Percentiles rank a stretch among this genome's conserved stretches.
These are phyloP conservation scores for Steccherinum ochraceum DNA, from an alignment of 768 basidiomycete species.

Conservation along the genomic window DNA sequence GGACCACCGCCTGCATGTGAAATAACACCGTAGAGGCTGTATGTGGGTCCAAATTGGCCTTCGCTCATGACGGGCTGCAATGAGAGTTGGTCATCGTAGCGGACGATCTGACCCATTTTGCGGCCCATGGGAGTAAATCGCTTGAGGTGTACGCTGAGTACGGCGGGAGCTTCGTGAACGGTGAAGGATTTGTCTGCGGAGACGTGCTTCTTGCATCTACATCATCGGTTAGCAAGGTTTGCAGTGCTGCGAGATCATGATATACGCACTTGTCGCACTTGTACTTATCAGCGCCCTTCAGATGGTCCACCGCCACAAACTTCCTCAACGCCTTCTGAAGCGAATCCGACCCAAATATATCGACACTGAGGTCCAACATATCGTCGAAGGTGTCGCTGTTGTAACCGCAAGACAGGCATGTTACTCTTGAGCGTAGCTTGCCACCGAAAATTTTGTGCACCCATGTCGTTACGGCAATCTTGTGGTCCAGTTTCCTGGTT, in stretches of 20 bases:
- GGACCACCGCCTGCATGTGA: constrained; percentile 91
- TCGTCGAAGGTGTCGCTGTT: constrained; percentile 96
- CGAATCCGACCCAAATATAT: constrained; percentile 59
- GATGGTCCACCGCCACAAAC: constrained; percentile 74
- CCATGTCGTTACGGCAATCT: constrained; percentile 83
- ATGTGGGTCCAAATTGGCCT: constrained; percentile 66
- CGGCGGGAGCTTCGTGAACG: constrained; percentile 78
- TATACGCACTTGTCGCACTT: constrained; percentile 93
- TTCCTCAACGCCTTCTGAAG: constrained; percentile 71
- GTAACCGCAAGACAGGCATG: constrained; percentile 72
- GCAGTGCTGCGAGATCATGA: background rate
- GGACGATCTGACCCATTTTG: constrained; percentile 73
- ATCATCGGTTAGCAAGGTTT: background rate
- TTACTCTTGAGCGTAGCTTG: constrained; percentile 82
- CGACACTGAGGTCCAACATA: constrained; percentile 89
- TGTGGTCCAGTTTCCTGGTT: constrained; percentile 60
- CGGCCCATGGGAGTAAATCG: constrained; percentile 88
- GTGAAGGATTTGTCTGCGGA: constrained; percentile 88
- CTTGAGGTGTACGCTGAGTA: constrained; percentile 91
- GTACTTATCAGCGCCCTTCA: constrained; percentile 93
- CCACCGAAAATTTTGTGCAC: constrained; percentile 95
- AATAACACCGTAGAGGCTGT: constrained; percentile 87
- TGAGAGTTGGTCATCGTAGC: constrained; percentile 72
- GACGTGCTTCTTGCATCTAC: constrained; percentile 88
- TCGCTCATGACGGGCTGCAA: constrained; percentile 81